Evolutionary conservation across 331 rosid species (phyloP).

Genomic region (Erythrophleum ivorense): DNA sequence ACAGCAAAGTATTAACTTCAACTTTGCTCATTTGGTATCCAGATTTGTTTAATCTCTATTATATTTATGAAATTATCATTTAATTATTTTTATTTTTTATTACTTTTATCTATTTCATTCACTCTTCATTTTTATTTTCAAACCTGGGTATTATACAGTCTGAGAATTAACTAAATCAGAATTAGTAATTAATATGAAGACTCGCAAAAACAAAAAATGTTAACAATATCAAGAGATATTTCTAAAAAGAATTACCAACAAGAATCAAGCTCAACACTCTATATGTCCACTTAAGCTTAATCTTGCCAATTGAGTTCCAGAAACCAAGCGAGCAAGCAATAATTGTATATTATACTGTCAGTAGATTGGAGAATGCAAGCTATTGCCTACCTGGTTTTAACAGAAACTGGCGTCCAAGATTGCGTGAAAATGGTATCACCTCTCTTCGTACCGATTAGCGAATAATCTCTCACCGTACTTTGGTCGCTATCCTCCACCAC

Average conservation of each 20-base stretch:
- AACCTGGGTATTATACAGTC: no score
- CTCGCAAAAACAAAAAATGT: background rate
- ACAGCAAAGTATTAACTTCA: background rate
- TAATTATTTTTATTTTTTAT: no score
- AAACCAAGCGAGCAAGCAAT: background rate
- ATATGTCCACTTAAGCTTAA: background rate
- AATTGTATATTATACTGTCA: background rate
- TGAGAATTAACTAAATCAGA: background rate
- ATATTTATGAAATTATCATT: no score
- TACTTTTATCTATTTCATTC: no score
- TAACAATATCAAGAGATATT: background rate
- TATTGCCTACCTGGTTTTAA: slow-evolving; percentile 49
- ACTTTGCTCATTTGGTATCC: background rate
- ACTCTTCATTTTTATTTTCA: no score
- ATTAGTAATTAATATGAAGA: background rate
- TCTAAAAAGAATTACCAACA: background rate
- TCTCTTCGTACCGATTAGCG: slow-evolving; percentile 57
- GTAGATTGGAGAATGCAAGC: background rate
- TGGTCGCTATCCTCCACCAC: slow-evolving; percentile 59
- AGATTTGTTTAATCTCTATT: no score
- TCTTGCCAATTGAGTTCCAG: background rate
- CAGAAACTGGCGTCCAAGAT: slow-evolving; percentile 71
- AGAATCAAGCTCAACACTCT: background rate
- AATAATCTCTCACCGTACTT: slow-evolving; percentile 54
- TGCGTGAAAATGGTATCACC: slow-evolving; percentile 81